Evolutionary conservation across 1,284 basidiomycete genomes (phyloP).

Genomic region (Vanrija pseudolonga): DNA sequence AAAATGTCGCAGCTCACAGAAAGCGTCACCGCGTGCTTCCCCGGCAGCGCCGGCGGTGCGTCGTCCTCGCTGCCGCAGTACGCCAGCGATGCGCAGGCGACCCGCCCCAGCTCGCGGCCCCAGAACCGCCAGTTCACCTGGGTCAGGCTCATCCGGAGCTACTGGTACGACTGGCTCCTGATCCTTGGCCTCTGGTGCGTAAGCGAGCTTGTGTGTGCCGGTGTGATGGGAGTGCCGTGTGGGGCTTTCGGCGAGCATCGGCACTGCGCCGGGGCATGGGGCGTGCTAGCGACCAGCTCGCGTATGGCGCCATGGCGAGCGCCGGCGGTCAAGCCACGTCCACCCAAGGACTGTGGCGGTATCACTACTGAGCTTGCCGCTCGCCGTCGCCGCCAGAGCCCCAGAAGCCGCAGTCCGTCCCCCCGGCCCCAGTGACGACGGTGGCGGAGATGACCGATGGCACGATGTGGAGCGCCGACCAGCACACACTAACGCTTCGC

Average conservation of each 20-base stretch:
- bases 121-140: constrained; percentile 8
- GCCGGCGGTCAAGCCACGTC: too few species aligned
- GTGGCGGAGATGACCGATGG: too few species aligned
- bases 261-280: too few species aligned
- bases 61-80: background rate
- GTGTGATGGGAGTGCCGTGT: too few species aligned
- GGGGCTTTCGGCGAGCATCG: too few species aligned
- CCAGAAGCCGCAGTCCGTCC: too few species aligned
- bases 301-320: too few species aligned
- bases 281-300: too few species aligned
- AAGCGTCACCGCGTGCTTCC: constrained; percentile 3
- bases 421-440: too few species aligned
- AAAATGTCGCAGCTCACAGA: background rate
- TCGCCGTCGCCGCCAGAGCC: too few species aligned
- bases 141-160: constrained; percentile 24
- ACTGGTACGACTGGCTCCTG: constrained; percentile 57
- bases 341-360: too few species aligned
- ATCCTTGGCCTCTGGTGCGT: constrained; percentile 67
- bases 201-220: background rate
- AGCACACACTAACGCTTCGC: background rate
- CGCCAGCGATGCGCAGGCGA: background rate
- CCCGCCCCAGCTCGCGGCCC: background rate
- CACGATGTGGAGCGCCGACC: background rate
- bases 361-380: too few species aligned
- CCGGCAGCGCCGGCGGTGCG: background rate